These are phyloP conservation scores for Syzygium malaccense DNA, from an alignment of 441 rosid genomes.

Conservation along the genomic window DNA sequence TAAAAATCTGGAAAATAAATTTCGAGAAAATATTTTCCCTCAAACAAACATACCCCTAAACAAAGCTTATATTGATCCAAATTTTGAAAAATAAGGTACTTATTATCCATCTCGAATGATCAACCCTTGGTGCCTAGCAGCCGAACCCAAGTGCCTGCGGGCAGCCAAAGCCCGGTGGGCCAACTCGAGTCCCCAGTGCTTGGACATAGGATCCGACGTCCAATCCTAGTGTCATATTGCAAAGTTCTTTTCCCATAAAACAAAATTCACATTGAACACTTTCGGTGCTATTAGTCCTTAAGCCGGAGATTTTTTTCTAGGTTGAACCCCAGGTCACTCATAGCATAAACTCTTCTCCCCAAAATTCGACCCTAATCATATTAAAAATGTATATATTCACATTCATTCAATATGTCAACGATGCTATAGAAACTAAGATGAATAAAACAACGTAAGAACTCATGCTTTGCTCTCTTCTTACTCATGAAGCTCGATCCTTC, in stretches of 20 bases:
- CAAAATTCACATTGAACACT: neutral
- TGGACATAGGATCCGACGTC: neutral
- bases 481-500: neutral
- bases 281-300: neutral
- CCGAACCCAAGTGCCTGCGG: neutral
- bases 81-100: neutral
- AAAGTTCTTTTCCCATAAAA: neutral
- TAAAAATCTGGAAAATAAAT: no score
- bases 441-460: neutral
- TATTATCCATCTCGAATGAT: neutral
- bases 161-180: neutral
- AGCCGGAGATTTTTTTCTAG: neutral
- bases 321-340: neutral
- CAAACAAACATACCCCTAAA: neutral
- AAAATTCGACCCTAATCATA: neutral
- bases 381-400: neutral
- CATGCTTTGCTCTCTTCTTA: neutral
- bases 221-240: neutral
- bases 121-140: neutral
- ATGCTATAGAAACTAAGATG: neutral
- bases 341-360: neutral
- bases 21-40: no score
- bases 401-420: neutral
- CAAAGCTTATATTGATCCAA: neutral
- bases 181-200: neutral